Conservation (phyloP, 2,329 filamentous ascomycete genomes). For the Fusarium napiforme region DNA sequence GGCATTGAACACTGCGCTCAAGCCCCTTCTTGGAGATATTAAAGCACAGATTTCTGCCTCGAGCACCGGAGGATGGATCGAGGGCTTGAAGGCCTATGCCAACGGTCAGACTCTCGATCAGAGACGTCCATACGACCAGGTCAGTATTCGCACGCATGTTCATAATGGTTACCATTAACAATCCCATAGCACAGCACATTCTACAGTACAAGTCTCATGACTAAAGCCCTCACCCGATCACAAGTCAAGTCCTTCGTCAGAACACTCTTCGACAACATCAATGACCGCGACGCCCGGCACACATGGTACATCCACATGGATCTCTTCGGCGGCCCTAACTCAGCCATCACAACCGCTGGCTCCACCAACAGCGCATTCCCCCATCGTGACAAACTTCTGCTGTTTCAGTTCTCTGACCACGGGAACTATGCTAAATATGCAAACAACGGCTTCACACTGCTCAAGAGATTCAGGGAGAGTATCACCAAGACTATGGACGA, state of each 20-base stretch:
- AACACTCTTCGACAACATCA: constrained; percentile 34
- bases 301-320: constrained; percentile 45
- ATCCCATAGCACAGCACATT: constrained; percentile 42
- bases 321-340: constrained; percentile 50
- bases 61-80: constrained; percentile 42
- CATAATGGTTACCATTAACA: neutral
- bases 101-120: constrained; percentile 36
- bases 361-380: constrained; percentile 50
- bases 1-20: constrained; percentile 22
- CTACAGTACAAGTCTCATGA: constrained; percentile 48
- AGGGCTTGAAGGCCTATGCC: constrained; percentile 39
- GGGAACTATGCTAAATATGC: constrained; percentile 46
- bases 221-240: constrained; percentile 35
- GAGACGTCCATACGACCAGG: constrained; percentile 41
- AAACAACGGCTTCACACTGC: constrained; percentile 47
- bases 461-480: constrained; percentile 50
- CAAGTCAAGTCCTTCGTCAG: constrained; percentile 39
- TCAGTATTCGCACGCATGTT: neutral
- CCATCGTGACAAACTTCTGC: constrained; percentile 58
- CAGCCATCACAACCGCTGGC: constrained; percentile 48
- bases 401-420: constrained; percentile 62
- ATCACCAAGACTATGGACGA: constrained; percentile 44
- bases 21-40: constrained; percentile 37
- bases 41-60: constrained; percentile 10
- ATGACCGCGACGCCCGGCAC: constrained; percentile 17